Conservation (phyloP, 1,139 yeast genomes). For the Suhomyces chickasaworum region DNA sequence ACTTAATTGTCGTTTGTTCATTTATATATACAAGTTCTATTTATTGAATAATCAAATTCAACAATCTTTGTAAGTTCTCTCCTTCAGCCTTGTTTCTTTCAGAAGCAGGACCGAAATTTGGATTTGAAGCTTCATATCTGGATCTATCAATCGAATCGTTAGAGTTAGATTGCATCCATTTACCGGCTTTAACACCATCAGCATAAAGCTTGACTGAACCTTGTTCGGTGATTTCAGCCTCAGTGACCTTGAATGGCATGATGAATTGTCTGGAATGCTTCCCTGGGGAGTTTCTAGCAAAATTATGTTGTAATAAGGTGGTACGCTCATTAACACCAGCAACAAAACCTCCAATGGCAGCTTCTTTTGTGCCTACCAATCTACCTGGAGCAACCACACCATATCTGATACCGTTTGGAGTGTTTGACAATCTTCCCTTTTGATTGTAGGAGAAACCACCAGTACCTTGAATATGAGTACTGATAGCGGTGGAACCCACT, state of each 20-base stretch:
- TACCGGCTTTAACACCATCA: slow-evolving; percentile 44
- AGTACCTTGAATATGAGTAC: slow-evolving; percentile 52
- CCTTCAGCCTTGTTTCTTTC: slow-evolving; percentile 41
- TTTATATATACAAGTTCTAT: slow-evolving; percentile 1
- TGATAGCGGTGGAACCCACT: slow-evolving; percentile 14
- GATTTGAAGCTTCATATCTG: slow-evolving; percentile 34
- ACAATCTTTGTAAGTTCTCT: slow-evolving; percentile 35
- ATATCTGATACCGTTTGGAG: slow-evolving; percentile 72
- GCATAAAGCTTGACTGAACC: slow-evolving; percentile 45
- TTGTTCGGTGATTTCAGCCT: slow-evolving; percentile 39
- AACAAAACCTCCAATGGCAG: slow-evolving; percentile 79
- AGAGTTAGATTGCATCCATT: slow-evolving; percentile 38
- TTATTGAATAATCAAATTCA: slow-evolving; percentile 30
- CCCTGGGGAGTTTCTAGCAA: slow-evolving; percentile 44
- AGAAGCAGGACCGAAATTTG: slow-evolving; percentile 35
- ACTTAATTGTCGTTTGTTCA: neutral
- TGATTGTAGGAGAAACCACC: slow-evolving; percentile 75
- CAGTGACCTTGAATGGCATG: slow-evolving; percentile 46
- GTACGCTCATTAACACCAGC: slow-evolving; percentile 45
- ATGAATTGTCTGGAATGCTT: slow-evolving; percentile 48
- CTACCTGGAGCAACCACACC: slow-evolving; percentile 72
- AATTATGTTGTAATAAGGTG: slow-evolving; percentile 43
- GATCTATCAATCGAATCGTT: slow-evolving; percentile 23
- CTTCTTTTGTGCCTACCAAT: slow-evolving; percentile 53
- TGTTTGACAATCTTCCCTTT: slow-evolving; percentile 68